phyloP scores from a whole-genome alignment of 768 basidiomycete species.

The Serendipita indica region DNA sequence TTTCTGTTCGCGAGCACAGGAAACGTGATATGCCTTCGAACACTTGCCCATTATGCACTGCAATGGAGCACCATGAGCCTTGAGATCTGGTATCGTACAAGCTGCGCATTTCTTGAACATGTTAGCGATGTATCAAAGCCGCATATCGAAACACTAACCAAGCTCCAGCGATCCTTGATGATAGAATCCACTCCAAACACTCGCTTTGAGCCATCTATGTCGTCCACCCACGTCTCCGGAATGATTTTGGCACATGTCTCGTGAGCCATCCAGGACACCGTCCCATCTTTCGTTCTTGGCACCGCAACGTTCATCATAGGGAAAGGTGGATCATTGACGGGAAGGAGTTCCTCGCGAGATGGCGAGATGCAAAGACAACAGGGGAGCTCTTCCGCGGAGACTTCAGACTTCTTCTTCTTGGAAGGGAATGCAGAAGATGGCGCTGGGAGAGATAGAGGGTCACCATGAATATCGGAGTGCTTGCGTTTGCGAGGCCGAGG shows the following conservation, averaged over 20 bases:
- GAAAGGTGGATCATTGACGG: constrained; percentile 52
- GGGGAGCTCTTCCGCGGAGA: constrained; percentile 37
- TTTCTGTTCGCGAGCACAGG: constrained; percentile 57
- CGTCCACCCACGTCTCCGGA: constrained; percentile 88
- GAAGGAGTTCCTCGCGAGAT: constrained; percentile 39
- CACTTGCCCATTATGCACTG: constrained; percentile 95
- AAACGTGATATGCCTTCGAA: constrained; percentile 82
- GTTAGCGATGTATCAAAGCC: neutral
- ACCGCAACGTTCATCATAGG: constrained; percentile 23
- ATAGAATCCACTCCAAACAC: constrained; percentile 82
- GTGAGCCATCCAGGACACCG: constrained; percentile 57
- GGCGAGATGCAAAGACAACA: constrained; percentile 55
- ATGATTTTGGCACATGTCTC: constrained; percentile 64
- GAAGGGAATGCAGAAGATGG: no score
- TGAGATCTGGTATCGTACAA: constrained; percentile 53
- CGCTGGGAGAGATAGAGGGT: neutral
- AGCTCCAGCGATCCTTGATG: constrained; percentile 81
- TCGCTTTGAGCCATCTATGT: constrained; percentile 29
- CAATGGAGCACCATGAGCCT: constrained; percentile 64
- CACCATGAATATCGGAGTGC: constrained; percentile 10
- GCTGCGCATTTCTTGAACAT: constrained; percentile 71
- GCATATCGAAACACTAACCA: constrained; percentile 39
- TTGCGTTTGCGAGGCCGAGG: constrained; percentile 8
- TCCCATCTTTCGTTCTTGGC: constrained; percentile 16
- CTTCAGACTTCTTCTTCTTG: constrained; percentile 29